phyloP scores from a whole-genome alignment of 805 yeast genomes.

The Candida insectalens region DNA sequence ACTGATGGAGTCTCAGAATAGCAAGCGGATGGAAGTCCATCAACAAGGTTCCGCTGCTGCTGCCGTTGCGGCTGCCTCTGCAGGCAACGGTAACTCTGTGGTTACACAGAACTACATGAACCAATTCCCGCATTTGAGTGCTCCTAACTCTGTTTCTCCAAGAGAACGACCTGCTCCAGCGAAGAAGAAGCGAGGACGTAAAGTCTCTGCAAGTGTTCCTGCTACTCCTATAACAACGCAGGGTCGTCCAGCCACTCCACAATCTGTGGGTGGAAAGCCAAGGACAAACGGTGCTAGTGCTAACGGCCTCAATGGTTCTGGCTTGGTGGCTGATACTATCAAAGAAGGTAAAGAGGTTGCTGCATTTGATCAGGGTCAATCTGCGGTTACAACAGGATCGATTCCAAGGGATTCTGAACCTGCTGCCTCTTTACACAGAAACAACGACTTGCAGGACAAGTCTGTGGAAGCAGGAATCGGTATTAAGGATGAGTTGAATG shows the following conservation, averaged over 20 bases:
- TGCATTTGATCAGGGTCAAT: not conserved
- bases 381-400: not conserved
- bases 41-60: not conserved
- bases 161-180: not conserved
- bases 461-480: not conserved
- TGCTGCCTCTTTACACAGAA: too few relatives aligned
- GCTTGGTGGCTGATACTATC: constrained; percentile 4
- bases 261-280: constrained; percentile 5
- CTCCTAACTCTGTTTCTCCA: too few relatives aligned
- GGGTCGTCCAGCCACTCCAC: constrained; percentile 20
- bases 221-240: constrained; percentile 26
- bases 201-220: constrained; percentile 20
- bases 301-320: too few relatives aligned
- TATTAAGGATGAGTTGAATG: not conserved
- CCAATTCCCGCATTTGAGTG: not conserved
- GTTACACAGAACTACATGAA: not conserved
- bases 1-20: constrained; percentile 67
- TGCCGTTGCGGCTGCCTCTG: not conserved
- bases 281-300: constrained; percentile 1
- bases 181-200: constrained; percentile 11
- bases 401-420: too few relatives aligned
- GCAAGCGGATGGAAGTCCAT: constrained; percentile 39
- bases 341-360: constrained; percentile 8
- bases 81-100: not conserved
- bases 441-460: too few relatives aligned